Base-by-base conservation (phyloP, 2,329 filamentous ascomycete species). In the Sarocladium oryzae region DNA sequence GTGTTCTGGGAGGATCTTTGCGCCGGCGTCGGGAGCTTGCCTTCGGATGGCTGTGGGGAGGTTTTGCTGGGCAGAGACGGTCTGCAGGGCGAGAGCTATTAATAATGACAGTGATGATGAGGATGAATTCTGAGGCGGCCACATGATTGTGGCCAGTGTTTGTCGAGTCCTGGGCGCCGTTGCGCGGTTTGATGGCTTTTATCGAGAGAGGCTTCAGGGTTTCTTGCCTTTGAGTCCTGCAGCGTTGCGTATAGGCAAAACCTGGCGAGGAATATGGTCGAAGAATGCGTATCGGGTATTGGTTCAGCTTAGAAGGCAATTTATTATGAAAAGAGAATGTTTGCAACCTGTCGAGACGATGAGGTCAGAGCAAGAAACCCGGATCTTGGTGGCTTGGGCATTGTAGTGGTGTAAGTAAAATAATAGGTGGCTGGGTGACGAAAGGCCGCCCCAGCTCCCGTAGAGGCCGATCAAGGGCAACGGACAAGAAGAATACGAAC, bases 1-100 rank as follows among this genome's bases (percentile, higher is more conserved):
- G 64, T 89, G 85, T 40, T 87, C 77, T 52, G 84, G 71, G 57
- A 84, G 80, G 62, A 92, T 85, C 74, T 89, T 93, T 63, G 88
- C 85, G 54, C 79, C 79, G 48, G 81, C 78, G 61, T 89, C 83
- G 4, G 74, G 74, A 43, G 81, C 75, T 79, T 91, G 88, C 63
- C 90, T 90, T 62, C 79, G 80, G 51, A 91, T 74, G 1, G 80
- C 86, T 1, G 79, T 76, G 0, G 85, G 85, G 5, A 67, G 57
- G 16, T 54, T 53, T 49, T 61, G 62, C 24, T 65, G 37, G 35
- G 50, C 64, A 28, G 69, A 68, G 2, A 64, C 52, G 55, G 63
- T 57, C n/a, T 62, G 63, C 2, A 69, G 63, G 40, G 76, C 58
- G 21, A 80, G 66, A 15, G 75, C 62, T 38, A 78, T 66, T 37